A percentile compares a stretch with the other conserved stretches of the same genome.
Conservation (phyloP, 139 green algal genomes). For the Closterium sp. region DNA sequence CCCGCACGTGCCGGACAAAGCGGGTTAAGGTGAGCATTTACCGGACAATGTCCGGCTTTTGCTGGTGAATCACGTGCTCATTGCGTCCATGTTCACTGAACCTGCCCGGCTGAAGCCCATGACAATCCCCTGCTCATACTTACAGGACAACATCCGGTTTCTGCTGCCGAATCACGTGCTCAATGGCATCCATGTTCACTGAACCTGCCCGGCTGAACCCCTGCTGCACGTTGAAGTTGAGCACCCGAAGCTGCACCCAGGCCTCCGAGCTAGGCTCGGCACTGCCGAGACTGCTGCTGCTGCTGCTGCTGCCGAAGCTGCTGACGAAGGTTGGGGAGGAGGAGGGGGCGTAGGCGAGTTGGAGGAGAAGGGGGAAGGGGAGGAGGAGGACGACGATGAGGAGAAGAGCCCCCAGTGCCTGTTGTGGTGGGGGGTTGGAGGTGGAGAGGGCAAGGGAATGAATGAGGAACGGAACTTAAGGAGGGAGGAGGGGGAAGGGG, state of each 20-base stretch:
- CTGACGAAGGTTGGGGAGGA: background rate
- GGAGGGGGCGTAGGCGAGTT: constrained; percentile 5
- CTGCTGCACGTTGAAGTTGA: constrained; percentile 51
- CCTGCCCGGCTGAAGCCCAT: background rate
- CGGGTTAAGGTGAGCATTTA: too few relatives aligned
- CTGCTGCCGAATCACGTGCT: constrained; percentile 22
- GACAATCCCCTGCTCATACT: too few relatives aligned
- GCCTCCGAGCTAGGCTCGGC: background rate
- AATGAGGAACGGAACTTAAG: background rate
- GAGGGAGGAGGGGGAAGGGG: background rate
- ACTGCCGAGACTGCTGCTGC: background rate
- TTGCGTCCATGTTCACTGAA: background rate
- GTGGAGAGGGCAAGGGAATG: background rate
- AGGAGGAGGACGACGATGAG: background rate
- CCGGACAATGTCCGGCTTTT: constrained; percentile 39
- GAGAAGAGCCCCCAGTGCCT: constrained; percentile 11
- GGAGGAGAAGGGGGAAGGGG: constrained; percentile 9
- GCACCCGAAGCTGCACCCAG: constrained; percentile 20
- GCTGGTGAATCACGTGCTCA: background rate
- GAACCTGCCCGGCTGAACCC: constrained; percentile 37
- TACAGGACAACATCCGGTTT: constrained; percentile 38
- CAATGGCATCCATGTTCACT: constrained; percentile 31
- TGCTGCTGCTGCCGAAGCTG: background rate
- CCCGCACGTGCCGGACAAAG: too few relatives aligned
- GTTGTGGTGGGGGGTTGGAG: background rate